Evolutionary conservation across 225 moss, liverwort and hornwort species (phyloP).

Genomic region (Neckera pumila): DNA sequence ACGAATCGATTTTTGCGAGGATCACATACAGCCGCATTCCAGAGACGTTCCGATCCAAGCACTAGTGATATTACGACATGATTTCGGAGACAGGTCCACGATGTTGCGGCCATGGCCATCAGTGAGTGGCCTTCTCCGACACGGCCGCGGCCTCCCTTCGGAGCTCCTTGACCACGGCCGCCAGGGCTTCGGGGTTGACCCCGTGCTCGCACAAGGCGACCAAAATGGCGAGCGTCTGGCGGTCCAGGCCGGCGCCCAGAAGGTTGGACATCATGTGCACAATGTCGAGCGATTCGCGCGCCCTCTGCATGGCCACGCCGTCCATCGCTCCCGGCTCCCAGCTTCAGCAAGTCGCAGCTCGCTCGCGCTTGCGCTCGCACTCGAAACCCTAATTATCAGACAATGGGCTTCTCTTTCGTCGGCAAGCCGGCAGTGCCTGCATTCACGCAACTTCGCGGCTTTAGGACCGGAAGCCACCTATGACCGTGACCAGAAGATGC

Average conservation of each 20-base stretch:
- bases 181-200: conserved; percentile 85
- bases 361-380: not conserved
- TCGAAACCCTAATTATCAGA: not conserved
- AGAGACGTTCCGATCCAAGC: not conserved
- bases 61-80: not conserved
- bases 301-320: conserved; percentile 60
- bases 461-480: not conserved
- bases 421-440: not conserved
- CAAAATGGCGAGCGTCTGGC: conserved; percentile 75
- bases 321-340: conserved; percentile 20
- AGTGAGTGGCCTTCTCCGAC: conserved; percentile 18
- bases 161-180: conserved; percentile 89
- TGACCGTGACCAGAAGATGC: not conserved
- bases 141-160: conserved; percentile 78
- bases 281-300: conserved; percentile 74
- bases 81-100: not conserved
- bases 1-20: not conserved
- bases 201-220: conserved; percentile 85
- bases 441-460: not conserved
- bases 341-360: not conserved
- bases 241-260: conserved; percentile 67
- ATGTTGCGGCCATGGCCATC: not conserved
- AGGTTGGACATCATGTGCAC: conserved; percentile 76
- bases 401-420: no score
- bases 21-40: not conserved